A percentile compares a stretch with the other conserved stretches of the same genome.
Conservation (phyloP, 164 flowering plant genomes). For the Berberis vulgaris region DNA sequence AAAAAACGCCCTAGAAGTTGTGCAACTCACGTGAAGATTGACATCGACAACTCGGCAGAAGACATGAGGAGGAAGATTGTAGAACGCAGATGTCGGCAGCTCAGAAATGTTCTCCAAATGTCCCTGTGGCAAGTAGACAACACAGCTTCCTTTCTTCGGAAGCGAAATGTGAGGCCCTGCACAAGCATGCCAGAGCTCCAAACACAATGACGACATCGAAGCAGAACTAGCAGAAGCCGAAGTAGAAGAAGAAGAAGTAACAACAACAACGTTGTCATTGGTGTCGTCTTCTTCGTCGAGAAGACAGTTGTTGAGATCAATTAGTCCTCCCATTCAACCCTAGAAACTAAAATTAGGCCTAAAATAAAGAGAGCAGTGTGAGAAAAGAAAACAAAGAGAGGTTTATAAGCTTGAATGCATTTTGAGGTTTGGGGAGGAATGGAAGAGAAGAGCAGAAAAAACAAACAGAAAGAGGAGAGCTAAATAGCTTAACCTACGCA, state of each 20-base stretch:
- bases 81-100: conserved; percentile 20
- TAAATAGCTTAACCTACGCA: too few relatives aligned
- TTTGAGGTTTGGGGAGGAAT: too few relatives aligned
- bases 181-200: conserved; percentile 99
- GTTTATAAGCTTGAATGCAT: too few relatives aligned
- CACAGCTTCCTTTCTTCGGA: conserved; percentile 73
- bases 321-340: conserved; percentile 40
- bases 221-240: conserved; percentile 12
- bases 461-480: too few relatives aligned
- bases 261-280: conserved; percentile 17
- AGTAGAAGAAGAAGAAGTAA: conserved; percentile 15
- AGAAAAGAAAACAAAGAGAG: too few relatives aligned
- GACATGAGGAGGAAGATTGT: conserved; percentile 68
- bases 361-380: neutral
- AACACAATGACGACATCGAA: conserved; percentile 24
- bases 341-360: neutral
- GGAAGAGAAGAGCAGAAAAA: too few relatives aligned
- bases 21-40: conserved; percentile 60
- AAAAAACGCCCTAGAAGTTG: neutral
- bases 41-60: conserved; percentile 88
- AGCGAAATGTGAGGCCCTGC: conserved; percentile 81
- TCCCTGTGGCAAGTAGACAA: conserved; percentile 91
- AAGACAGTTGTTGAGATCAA: conserved; percentile 63
- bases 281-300: conserved; percentile 34
- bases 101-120: conserved; percentile 63